Percentiles rank a stretch among this genome's conserved stretches.
These are phyloP conservation scores for Ordospora pajunii DNA, from an alignment of 371 early-diverging fungal species.

Conservation along the genomic window DNA sequence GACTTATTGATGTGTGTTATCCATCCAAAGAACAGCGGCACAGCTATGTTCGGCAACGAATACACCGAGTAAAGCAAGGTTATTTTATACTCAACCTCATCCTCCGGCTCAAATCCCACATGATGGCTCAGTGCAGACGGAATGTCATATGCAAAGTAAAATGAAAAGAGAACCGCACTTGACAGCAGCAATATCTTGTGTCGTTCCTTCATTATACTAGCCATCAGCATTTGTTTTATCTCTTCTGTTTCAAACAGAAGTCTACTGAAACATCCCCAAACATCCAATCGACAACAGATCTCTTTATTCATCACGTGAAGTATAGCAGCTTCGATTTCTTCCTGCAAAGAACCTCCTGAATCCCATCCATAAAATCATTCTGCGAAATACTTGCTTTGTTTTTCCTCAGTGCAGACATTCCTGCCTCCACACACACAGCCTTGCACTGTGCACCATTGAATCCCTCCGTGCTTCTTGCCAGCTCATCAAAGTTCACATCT, in stretches of 20 bases:
- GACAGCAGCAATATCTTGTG: constrained; percentile 60
- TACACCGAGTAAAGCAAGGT: constrained; percentile 67
- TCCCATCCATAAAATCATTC: constrained; percentile 97
- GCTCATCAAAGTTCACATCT: constrained; percentile 96
- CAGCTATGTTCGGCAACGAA: constrained; percentile 67
- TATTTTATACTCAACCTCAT: constrained; percentile 61
- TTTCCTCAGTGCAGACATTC: constrained; percentile 92
- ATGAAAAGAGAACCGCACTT: constrained; percentile 63
- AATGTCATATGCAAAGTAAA: constrained; percentile 66
- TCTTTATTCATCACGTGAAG: constrained; percentile 59
- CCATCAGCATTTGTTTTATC: neutral
- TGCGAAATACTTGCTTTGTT: constrained; percentile 79
- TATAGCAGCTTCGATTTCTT: constrained; percentile 73
- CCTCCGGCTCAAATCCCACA: constrained; percentile 59
- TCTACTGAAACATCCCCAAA: neutral
- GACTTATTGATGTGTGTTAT: constrained; percentile 60
- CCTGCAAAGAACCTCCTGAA: constrained; percentile 97
- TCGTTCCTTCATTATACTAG: constrained; percentile 33
- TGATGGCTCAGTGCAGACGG: constrained; percentile 66
- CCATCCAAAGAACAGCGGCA: constrained; percentile 65
- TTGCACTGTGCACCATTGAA: constrained; percentile 99
- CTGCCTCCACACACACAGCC: constrained; percentile 96
- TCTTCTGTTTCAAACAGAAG: neutral
- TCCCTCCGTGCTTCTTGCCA: constrained; percentile 91
- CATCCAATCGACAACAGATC: neutral